These are phyloP conservation scores for Solanum aculeatissimum DNA, from an alignment of 305 asterid species.

Conservation along the genomic window DNA sequence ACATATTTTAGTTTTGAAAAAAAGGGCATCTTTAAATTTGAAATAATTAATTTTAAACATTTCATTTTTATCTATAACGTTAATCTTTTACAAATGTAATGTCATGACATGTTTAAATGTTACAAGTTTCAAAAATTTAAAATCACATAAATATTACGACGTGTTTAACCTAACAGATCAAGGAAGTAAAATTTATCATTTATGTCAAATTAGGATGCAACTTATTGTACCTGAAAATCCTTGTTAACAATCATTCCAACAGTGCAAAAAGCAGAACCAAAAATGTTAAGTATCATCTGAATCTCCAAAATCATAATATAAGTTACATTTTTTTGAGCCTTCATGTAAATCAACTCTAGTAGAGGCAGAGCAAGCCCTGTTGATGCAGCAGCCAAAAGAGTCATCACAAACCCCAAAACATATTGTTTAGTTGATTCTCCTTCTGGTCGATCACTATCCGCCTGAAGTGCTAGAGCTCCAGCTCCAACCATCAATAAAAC, in stretches of 20 bases:
- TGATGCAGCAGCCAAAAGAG: neutral
- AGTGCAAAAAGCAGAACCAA: neutral
- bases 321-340: conserved; percentile 1
- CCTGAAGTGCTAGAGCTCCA: conserved; percentile 1
- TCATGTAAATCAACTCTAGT: conserved; percentile 4
- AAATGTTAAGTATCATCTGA: neutral
- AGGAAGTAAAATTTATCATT: too few relatives aligned
- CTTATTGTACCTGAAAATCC: conserved; percentile 6
- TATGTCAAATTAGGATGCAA: too few relatives aligned
- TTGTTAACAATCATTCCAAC: conserved; percentile 12
- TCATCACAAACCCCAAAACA: neutral
- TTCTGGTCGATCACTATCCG: conserved; percentile 1
- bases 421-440: neutral
- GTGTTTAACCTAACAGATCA: too few relatives aligned
- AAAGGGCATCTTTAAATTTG: too few relatives aligned
- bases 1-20: too few relatives aligned
- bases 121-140: too few relatives aligned
- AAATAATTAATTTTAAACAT: too few relatives aligned
- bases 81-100: too few relatives aligned
- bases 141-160: too few relatives aligned
- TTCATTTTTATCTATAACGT: too few relatives aligned
- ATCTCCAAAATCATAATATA: conserved; percentile 11
- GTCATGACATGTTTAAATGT: too few relatives aligned
- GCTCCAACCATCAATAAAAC: conserved; percentile 8
- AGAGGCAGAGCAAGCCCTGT: neutral